These are phyloP conservation scores for Sclerotinia subarctica DNA, from an alignment of 2,329 filamentous ascomycete genomes.

Conservation along the genomic window DNA sequence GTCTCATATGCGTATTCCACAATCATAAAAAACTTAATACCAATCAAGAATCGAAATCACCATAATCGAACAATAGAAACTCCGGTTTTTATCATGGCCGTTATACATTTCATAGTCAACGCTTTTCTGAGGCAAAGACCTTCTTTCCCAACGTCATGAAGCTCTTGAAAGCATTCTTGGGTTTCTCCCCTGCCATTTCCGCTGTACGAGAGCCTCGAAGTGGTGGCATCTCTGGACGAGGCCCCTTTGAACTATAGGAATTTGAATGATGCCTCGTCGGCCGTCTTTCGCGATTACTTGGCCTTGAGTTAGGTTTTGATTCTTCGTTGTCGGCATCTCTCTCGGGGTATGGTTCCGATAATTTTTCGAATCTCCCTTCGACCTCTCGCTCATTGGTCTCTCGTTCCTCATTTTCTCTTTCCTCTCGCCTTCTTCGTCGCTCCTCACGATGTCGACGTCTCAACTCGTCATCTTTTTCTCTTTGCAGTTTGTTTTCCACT, in stretches of 20 bases:
- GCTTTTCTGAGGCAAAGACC: conserved; percentile 20
- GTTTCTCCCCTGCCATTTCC: conserved; percentile 14
- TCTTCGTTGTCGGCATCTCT: conserved; percentile 13
- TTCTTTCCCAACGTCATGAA: conserved; percentile 20
- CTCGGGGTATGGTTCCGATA: too few relatives aligned
- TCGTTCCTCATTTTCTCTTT: conserved; percentile 5
- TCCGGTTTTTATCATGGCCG: conserved; percentile 4
- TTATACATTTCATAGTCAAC: conserved; percentile 4
- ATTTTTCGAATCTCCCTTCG: not conserved
- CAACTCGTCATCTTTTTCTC: conserved; percentile 16
- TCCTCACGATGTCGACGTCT: conserved; percentile 10
- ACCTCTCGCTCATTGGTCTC: conserved; percentile 9
- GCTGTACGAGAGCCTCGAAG: conserved; percentile 1
- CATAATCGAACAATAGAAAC: conserved; percentile 11
- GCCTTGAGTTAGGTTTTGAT: not conserved
- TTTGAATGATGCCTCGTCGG: conserved; percentile 8
- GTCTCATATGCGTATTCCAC: conserved; percentile 2
- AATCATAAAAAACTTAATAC: conserved; percentile 19
- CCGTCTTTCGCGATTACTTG: conserved; percentile 10
- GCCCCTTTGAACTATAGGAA: conserved; percentile 9
- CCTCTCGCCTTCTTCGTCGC: conserved; percentile 12
- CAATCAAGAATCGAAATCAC: conserved; percentile 15
- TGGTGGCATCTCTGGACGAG: conserved; percentile 6
- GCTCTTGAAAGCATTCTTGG: conserved; percentile 18
- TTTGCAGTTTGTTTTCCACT: conserved; percentile 2